Base-by-base conservation (phyloP, 1,139 yeast genomes). In the Geotrichum candidum region DNA sequence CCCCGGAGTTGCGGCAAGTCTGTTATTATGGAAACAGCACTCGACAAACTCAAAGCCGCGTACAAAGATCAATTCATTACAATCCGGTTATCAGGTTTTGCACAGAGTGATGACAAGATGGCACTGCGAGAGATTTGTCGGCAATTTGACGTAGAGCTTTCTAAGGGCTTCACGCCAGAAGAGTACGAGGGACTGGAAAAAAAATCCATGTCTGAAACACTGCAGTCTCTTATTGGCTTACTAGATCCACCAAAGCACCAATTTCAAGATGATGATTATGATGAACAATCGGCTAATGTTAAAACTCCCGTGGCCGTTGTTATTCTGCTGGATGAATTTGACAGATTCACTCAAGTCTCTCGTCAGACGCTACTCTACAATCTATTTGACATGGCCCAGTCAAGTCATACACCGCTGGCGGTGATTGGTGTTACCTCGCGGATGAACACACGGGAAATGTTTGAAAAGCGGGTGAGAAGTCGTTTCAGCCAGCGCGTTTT, bases 401-500 rank as follows among this genome's bases (percentile, higher is more conserved):
- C 90, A 35, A 78, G 82, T 6, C 71, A 79, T 23, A 84, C 88
- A 0, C 96, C 97, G 0, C 84, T 92, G 3, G 84, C 95, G 61
- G 89, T 94, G 3, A 75, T 94, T 59, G 98, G 98, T 0, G 75
- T 88, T 6, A 86, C 96, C 0, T 81, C 94, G 1, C 85, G 87
- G 62, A 78, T 90, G 67, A 89, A 89, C 9, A 81, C 90, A 0
- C 78, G 92, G 59, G 98, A 94, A 68, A 79, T 84, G 66, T 78
- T 94, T 61, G 99, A 95, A 71, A 94, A 92, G 70, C 81, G 99
- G 68, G 98, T 95, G 0, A 82, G 91, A 67, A 87, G 96, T 63
- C 78, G 99, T 65, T 94, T 92, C 73, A 86, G 96, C 45, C 97
- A 92, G 71, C 77, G 96, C 59, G 76, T 88, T 1, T 80, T 90